A percentile compares a stretch with the other conserved stretches of the same genome.
phyloP scores from a whole-genome alignment of 345 rosid species.

The Hibiscus syriacus region DNA sequence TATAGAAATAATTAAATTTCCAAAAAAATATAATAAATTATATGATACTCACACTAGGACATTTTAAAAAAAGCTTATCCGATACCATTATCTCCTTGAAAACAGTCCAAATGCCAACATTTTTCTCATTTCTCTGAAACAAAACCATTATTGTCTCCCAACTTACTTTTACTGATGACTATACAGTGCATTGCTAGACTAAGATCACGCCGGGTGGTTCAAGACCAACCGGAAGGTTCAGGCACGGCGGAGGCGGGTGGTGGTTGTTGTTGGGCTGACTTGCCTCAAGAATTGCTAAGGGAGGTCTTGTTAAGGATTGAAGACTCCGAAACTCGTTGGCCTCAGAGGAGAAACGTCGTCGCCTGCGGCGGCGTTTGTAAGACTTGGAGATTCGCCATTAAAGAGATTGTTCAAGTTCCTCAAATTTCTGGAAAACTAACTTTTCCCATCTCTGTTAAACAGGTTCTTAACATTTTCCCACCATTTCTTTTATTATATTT shows the following conservation, averaged over 20 bases:
- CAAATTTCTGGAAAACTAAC: conserved; percentile 61
- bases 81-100: too few relatives aligned
- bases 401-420: conserved; percentile 59
- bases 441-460: conserved; percentile 79
- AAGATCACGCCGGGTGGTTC: conserved; percentile 52
- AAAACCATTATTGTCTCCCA: too few relatives aligned
- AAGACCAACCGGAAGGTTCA: conserved; percentile 25
- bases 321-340: conserved; percentile 62
- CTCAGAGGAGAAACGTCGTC: conserved; percentile 56
- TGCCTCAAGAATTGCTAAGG: conserved; percentile 70
- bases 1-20: too few relatives aligned
- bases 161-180: conserved; percentile 21
- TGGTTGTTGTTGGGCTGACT: conserved; percentile 58
- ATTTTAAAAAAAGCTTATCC: too few relatives aligned
- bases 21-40: too few relatives aligned
- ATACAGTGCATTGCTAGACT: conserved; percentile 47
- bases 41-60: too few relatives aligned
- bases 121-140: too few relatives aligned
- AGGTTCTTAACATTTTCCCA: conserved; percentile 30
- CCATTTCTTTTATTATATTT: conserved; percentile 2
- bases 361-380: conserved; percentile 84
- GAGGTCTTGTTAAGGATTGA: conserved; percentile 62
- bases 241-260: conserved; percentile 1
- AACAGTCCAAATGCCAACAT: too few relatives aligned
- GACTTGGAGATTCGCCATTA: conserved; percentile 53